Base-by-base conservation (phyloP, 2,329 filamentous ascomycete species). In the Sporothrix brunneoviolacea region DNA sequence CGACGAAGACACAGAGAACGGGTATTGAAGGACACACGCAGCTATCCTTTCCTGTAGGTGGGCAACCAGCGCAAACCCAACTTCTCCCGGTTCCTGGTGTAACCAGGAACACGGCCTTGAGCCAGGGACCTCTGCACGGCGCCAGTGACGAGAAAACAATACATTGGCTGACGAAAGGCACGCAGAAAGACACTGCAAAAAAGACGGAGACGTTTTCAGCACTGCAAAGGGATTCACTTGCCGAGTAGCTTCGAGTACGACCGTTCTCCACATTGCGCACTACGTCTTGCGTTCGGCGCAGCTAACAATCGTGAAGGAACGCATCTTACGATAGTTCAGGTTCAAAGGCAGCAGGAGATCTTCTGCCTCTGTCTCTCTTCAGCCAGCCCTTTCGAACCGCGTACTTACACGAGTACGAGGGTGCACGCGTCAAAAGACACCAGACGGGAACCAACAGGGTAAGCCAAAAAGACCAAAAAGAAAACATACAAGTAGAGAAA, bases 1-100 rank as follows among this genome's bases (percentile, higher is more conserved):
- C 16, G n/a, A 13, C 12, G 37, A 33, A 32, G 19, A 36, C 24
- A 42, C 9, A 43, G 19, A 49, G 15, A 15, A 42, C 38, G 32
- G n/a, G 15, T 18, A 37, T 41, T 27, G 21, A 37, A 36, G 18
- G 24, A 32, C 21, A 24, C 30, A 49, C 54, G 28, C 38, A 51
- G 44, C 57, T 51, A 52, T 59, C 49, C 44, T 52, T 50, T 56
- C 58, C 55, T 55, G 44, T 55, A 53, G 54, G 52, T 54, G 60
- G 55, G 61, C 61, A 63, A 62, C 62, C 60, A 60, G 42, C 58
- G 48, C 45, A 57, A 54, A 35, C 13, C 27, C 47, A 28, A 21
- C 19, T 15, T 36, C 51, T 52, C 57, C 53, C 53, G 55, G 49
- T 39, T 38, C 55, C 51, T 56, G 58, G 62, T 64, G 62, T 62